Evolutionary conservation across 805 yeast species (phyloP), one percentile per base, ranked within the genome.

Genomic region (Isabelozyma pseudorhagii): DNA sequence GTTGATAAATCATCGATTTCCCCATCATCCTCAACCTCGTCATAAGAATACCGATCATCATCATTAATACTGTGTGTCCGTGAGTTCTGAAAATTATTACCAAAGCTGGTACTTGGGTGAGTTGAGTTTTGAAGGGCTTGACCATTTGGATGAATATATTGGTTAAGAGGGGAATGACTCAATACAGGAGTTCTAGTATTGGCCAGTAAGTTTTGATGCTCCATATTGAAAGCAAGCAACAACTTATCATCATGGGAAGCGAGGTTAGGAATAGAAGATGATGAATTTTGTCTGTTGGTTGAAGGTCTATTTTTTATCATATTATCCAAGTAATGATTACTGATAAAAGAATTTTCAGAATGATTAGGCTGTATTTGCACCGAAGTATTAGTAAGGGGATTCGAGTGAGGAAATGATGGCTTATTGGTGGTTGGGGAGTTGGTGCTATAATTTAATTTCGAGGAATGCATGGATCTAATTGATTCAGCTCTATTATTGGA

Each of bases 1-100:
- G 59, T 62, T 7, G 69, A 63, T 6, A 55, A 53, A 28, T 66
- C 74, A 28, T 63, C 73, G 14, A 50, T 27, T 41, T 47, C 50
- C 34, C 43, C 48, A n/a, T 55, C 62, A 44, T 63, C 69, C n/a
- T 60, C 67, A 14, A 52, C 54, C n/a, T 60, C 62, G 43, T 54
- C 50, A 46, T 54, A 55, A 1, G 56, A 52, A 47, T 49, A 56
- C 15, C 49, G 48, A 41, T 57, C 58, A 41, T 55, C 51, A 39
- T 51, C 53, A 15, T 41, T 41, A 13, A 41, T 41, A 28, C 44
- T 41, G n/a, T 41, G 44, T 10, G 44, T 29, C 17, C 44, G 17
- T 28, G 44, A 41, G 9, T 3, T 10, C 9, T 41, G 44, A 21
- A 17, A 41, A 13, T 41, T 41, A 28, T 17, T 41, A 10, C 44